phyloP scores from a whole-genome alignment of 495 filamentous ascomycete species.

The Geoglossum glabrum region DNA sequence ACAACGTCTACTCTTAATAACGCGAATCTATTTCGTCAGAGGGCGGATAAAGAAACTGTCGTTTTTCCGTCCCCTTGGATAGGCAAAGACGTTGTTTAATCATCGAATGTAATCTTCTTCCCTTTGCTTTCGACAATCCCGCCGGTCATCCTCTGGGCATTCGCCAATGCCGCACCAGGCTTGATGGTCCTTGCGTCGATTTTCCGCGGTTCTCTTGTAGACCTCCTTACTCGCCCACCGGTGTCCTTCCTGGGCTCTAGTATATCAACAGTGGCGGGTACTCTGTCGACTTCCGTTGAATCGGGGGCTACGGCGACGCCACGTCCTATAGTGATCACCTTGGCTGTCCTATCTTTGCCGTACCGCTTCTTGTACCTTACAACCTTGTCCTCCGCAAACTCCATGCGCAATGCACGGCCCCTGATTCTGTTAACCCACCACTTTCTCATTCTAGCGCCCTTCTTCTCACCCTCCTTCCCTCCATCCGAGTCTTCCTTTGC shows the following conservation, averaged over 20 bases:
- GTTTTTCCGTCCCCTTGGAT: too few species aligned
- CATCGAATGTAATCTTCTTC: constrained; percentile 65
- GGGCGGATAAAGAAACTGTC: too few species aligned
- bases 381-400: constrained; percentile 79
- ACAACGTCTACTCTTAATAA: too few species aligned
- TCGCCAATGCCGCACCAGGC: constrained; percentile 23
- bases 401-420: constrained; percentile 63
- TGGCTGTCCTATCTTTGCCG: constrained; percentile 40
- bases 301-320: constrained; percentile 8
- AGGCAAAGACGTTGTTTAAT: neutral
- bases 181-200: constrained; percentile 13
- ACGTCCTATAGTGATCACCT: constrained; percentile 12
- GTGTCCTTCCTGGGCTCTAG: neutral
- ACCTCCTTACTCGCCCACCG: constrained; percentile 1
- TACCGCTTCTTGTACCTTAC: constrained; percentile 83
- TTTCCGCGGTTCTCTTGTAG: neutral
- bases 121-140: constrained; percentile 64
- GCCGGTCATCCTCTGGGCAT: constrained; percentile 38
- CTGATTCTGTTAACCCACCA: constrained; percentile 66
- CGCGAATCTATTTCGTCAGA: neutral
- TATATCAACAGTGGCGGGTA: constrained; percentile 4
- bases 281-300: constrained; percentile 17
- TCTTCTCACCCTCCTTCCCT: constrained; percentile 15
- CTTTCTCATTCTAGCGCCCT: constrained; percentile 35
- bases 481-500: constrained; percentile 25